phyloP scores from a whole-genome alignment of 805 yeast species.

The Scheffersomyces amazonensis region DNA sequence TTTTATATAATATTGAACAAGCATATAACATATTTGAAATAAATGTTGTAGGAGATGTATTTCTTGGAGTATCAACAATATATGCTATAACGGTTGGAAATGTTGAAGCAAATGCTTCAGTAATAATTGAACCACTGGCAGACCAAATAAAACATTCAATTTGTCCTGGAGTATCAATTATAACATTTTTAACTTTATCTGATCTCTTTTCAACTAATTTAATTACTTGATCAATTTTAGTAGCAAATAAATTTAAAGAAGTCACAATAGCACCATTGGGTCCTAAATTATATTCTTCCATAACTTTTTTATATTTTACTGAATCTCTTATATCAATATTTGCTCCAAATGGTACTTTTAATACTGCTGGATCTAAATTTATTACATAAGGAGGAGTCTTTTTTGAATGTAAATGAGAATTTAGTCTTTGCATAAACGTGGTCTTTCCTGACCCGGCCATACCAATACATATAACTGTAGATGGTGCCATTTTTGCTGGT shows the following conservation, averaged over 20 bases:
- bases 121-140: slow-evolving; percentile 93
- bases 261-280: slow-evolving; percentile 99
- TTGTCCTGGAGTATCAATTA: slow-evolving; percentile 98
- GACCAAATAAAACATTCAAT: slow-evolving; percentile 98
- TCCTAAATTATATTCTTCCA: slow-evolving; percentile 93
- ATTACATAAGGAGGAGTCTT: slow-evolving; percentile 84
- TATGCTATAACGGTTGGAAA: slow-evolving; percentile 96
- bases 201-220: slow-evolving; percentile 77
- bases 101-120: slow-evolving; percentile 93
- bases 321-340: slow-evolving; percentile 96
- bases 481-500: slow-evolving; percentile 22
- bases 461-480: slow-evolving; percentile 46
- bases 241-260: slow-evolving; percentile 83
- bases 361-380: slow-evolving; percentile 94
- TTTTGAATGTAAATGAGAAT: slow-evolving; percentile 77
- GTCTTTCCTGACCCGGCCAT: slow-evolving; percentile 85
- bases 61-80: slow-evolving; percentile 94
- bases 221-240: slow-evolving; percentile 95
- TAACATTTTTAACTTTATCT: slow-evolving; percentile 57
- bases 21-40: slow-evolving; percentile 99
- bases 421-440: slow-evolving; percentile 93
- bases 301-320: slow-evolving; percentile 90
- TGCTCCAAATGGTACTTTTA: slow-evolving; percentile 89
- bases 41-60: slow-evolving; percentile 91
- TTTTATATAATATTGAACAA: slow-evolving; percentile 92